Conservation (phyloP, 306 rosid species). For the Senna tora region DNA sequence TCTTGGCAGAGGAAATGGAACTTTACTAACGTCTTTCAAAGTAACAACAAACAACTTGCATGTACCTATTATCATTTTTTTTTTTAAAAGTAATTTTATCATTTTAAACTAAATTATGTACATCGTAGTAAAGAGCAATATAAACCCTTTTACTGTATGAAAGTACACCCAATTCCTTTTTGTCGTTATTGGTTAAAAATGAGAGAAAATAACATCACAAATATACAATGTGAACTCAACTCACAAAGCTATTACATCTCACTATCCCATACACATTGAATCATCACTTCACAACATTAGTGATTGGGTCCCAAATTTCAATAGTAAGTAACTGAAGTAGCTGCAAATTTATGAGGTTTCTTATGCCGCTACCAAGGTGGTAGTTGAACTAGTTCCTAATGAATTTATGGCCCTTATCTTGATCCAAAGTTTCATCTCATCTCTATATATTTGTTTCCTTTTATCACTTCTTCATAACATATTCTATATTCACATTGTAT, state of each 20-base stretch:
- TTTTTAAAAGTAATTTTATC: too few species aligned
- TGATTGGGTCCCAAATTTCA: slow-evolving; percentile 3
- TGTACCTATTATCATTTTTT: not conserved
- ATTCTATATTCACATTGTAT: not conserved
- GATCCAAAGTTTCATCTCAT: not conserved
- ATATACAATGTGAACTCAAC: too few species aligned
- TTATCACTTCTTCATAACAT: not conserved
- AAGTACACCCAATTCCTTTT: too few species aligned
- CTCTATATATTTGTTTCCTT: not conserved
- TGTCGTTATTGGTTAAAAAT: too few species aligned
- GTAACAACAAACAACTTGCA: too few species aligned
- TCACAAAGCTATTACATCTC: too few species aligned
- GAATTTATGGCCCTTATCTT: slow-evolving; percentile 1
- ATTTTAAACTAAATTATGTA: too few species aligned
- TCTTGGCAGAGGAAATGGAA: not conserved
- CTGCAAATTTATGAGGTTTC: not conserved
- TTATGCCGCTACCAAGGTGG: not conserved
- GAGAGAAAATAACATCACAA: too few species aligned
- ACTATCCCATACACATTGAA: not conserved
- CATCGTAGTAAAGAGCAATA: too few species aligned
- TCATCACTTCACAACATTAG: not conserved
- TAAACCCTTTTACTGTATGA: too few species aligned
- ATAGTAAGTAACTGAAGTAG: not conserved
- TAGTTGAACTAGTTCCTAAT: not conserved
- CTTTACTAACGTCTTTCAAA: not conserved